Base-by-base conservation (phyloP, 1,284 basidiomycete genomes). In the Malassezia arunalokei region DNA sequence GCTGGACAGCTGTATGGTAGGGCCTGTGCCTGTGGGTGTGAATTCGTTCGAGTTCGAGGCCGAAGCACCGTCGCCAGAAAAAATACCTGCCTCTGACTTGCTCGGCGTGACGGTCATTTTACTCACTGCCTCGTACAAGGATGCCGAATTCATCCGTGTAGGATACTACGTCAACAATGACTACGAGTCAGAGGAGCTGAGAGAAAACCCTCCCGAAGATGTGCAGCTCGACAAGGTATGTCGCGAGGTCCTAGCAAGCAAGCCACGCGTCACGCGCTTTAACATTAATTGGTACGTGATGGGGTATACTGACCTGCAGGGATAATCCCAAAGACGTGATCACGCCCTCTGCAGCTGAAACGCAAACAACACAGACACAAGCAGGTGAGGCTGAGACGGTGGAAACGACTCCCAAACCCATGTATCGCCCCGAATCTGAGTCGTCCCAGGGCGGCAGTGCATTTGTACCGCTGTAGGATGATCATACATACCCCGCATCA, bases 121-220 rank as follows among this genome's bases (percentile, higher is more conserved):
- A 67, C 79, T 90, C 60, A 88, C 89, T n/a, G 85, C 86, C 47
- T 82, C 86, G 48, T 86, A 92, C 75, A 64, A 73, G 31, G 90
- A 92, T 49, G 89, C 94, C 68, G 92, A 98, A 74, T 99, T 99
- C 74, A 92, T 99, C 35, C 82, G 92, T 38, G 91, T 99, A 17
- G 92, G 94, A 5, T 98, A 99, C 76, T 99, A 99, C 74, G 94
- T 98, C 75, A 94, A 96, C 73, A 96, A 91, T 43, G 91, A 95
- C 73, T 96, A 96, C 73, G 90, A 95, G 73, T 85, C 85, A 60
- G 86, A 91, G 58, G 87, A 87, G 75, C 33, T 65, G 46, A 47
- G 60, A 8, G 68, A 71, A 49, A 67, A 71, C 42, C 66, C 68
- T 5, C 68, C 68, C 3, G 67, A 66, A n/a, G 51, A 63, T 30